Conservation (phyloP, 257 asterid species). For the Solanum okadae region DNA sequence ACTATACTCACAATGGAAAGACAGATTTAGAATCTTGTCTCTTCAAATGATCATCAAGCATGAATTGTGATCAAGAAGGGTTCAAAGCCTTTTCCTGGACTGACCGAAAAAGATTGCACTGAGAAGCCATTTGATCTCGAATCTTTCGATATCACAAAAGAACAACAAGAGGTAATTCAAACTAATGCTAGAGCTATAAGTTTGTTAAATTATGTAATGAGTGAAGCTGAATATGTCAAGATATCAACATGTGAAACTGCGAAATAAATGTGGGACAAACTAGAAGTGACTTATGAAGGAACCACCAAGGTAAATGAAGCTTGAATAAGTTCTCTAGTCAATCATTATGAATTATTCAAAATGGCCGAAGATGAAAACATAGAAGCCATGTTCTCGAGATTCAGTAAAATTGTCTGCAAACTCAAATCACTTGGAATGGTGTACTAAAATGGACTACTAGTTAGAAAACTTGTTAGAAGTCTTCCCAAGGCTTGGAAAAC, state of each 20-base stretch:
- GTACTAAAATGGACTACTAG: background rate
- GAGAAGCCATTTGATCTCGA: background rate
- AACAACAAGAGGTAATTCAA: too few species aligned
- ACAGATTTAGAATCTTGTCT: too few species aligned
- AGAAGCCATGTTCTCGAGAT: background rate
- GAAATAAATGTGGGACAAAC: too few species aligned
- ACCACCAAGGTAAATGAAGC: background rate
- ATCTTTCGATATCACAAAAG: background rate
- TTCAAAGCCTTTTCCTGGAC: background rate
- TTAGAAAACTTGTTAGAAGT: too few species aligned
- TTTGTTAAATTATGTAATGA: background rate
- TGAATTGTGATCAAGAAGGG: background rate
- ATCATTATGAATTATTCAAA: background rate
- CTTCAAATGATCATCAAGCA: background rate
- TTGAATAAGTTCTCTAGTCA: background rate
- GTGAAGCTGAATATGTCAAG: background rate
- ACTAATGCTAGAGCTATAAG: background rate
- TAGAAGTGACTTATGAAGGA: background rate
- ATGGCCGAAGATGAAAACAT: background rate
- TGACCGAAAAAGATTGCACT: background rate
- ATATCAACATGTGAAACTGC: too few species aligned
- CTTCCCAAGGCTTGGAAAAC: background rate
- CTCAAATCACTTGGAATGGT: background rate
- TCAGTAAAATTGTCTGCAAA: too few species aligned
- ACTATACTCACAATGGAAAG: too few species aligned